phyloP scores from a whole-genome alignment of 805 yeast genomes.

The Suhomyces xylopsoci region DNA sequence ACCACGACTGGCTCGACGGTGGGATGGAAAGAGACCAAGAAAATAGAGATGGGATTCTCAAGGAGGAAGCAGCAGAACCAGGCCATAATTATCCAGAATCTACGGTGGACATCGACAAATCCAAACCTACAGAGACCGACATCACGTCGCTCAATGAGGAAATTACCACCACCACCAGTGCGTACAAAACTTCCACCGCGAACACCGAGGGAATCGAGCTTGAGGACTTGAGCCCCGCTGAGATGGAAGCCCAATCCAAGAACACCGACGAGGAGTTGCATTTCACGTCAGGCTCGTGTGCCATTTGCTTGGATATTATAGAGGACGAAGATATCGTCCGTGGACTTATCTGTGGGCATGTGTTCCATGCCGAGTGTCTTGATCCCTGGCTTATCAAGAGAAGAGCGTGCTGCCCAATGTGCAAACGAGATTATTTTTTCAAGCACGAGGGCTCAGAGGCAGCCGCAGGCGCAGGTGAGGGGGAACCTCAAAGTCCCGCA shows the following conservation, averaged over 20 bases:
- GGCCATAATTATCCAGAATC: background rate
- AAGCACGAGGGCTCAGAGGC: constrained; percentile 12
- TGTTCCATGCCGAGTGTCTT: constrained; percentile 73
- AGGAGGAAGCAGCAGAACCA: constrained; percentile 27
- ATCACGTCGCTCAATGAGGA: background rate
- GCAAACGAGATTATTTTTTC: constrained; percentile 65
- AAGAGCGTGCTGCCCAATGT: constrained; percentile 80
- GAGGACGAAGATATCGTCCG: constrained; percentile 64
- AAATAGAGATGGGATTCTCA: constrained; percentile 43
- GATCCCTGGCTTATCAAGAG: constrained; percentile 79
- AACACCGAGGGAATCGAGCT: constrained; percentile 11
- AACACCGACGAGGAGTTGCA: constrained; percentile 24
- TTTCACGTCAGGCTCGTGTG: constrained; percentile 68
- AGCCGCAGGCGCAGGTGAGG: background rate
- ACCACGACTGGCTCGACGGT: constrained; percentile 58
- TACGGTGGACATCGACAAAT: background rate
- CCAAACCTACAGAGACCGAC: background rate
- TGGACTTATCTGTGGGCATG: constrained; percentile 78
- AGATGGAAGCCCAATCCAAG: constrained; percentile 6
- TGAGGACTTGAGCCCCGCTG: background rate
- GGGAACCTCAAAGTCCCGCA: background rate
- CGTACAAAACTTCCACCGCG: constrained; percentile 6
- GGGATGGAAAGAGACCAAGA: constrained; percentile 52
- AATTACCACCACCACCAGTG: background rate
- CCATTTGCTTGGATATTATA: constrained; percentile 69